Evolutionary conservation across 257 asterid species (phyloP).

Genomic region (Solanum bulbocastanum): DNA sequence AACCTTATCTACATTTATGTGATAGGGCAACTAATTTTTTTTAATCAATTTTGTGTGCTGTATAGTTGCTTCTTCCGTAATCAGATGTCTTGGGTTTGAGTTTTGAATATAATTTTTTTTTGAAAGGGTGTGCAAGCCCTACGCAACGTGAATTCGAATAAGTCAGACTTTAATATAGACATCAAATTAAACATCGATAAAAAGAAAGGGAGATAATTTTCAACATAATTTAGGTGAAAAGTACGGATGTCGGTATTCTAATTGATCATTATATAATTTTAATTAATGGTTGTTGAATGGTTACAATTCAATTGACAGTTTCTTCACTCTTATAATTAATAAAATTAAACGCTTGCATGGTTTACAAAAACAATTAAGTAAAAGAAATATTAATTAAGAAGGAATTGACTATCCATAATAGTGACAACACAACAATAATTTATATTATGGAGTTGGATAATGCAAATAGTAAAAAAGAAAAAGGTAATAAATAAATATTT

Average conservation of each 20-base stretch:
- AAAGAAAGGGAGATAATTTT: not conserved
- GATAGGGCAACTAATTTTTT: not conserved
- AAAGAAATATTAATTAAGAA: not conserved
- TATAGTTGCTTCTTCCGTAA: too few species aligned
- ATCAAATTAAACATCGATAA: too few species aligned
- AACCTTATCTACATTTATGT: not conserved
- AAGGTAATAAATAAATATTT: not conserved
- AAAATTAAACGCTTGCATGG: not conserved
- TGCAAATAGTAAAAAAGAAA: not conserved
- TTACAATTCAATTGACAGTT: not conserved
- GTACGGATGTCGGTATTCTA: not conserved
- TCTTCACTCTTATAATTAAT: not conserved
- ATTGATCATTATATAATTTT: not conserved
- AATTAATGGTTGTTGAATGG: not conserved
- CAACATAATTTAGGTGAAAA: not conserved
- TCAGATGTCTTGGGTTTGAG: too few species aligned
- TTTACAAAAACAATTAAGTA: not conserved
- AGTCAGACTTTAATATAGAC: too few species aligned
- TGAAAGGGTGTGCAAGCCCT: fast-evolving
- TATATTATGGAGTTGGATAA: not conserved
- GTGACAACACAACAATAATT: not conserved
- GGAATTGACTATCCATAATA: not conserved
- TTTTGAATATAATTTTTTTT: fast-evolving
- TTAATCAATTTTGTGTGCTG: too few species aligned
- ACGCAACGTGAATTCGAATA: fast-evolving